Percentiles rank a stretch among this genome's conserved stretches.
These are phyloP conservation scores for Kluyveromyces lactis DNA, from an alignment of 805 yeast genomes.

Conservation along the genomic window DNA sequence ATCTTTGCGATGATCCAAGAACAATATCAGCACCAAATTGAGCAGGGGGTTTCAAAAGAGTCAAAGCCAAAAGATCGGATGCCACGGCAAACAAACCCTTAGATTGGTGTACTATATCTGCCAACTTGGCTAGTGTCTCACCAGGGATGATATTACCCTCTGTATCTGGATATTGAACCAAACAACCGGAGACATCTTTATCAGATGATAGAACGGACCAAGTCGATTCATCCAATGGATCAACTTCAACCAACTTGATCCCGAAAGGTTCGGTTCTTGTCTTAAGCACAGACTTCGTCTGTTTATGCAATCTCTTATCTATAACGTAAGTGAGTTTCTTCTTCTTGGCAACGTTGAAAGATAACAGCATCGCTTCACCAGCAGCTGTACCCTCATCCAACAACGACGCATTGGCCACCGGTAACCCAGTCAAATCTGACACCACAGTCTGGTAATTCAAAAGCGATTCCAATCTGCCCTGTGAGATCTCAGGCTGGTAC, in stretches of 20 bases:
- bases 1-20: slow-evolving; percentile 87
- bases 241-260: slow-evolving; percentile 54
- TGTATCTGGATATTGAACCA: slow-evolving; percentile 87
- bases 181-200: slow-evolving; percentile 60
- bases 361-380: slow-evolving; percentile 89
- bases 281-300: slow-evolving; percentile 69
- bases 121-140: slow-evolving; percentile 42
- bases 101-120: slow-evolving; percentile 56
- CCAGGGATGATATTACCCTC: slow-evolving; percentile 58
- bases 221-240: slow-evolving; percentile 38
- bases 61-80: slow-evolving; percentile 85
- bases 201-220: slow-evolving; percentile 24
- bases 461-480: slow-evolving; percentile 87
- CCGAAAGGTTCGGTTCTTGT: slow-evolving; percentile 73
- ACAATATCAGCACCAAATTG: slow-evolving; percentile 88
- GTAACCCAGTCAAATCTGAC: slow-evolving; percentile 83
- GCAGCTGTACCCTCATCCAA: slow-evolving; percentile 97
- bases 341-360: slow-evolving; percentile 57
- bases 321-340: slow-evolving; percentile 64
- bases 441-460: slow-evolving; percentile 91
- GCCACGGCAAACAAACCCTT: slow-evolving; percentile 80
- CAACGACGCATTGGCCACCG: slow-evolving; percentile 90
- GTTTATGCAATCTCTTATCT: slow-evolving; percentile 72
- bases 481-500: slow-evolving; percentile 96
- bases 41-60: slow-evolving; percentile 76